These are phyloP conservation scores for Microcyclospora tardicrescens DNA, from an alignment of 2,329 filamentous ascomycete species.

Conservation along the genomic window DNA sequence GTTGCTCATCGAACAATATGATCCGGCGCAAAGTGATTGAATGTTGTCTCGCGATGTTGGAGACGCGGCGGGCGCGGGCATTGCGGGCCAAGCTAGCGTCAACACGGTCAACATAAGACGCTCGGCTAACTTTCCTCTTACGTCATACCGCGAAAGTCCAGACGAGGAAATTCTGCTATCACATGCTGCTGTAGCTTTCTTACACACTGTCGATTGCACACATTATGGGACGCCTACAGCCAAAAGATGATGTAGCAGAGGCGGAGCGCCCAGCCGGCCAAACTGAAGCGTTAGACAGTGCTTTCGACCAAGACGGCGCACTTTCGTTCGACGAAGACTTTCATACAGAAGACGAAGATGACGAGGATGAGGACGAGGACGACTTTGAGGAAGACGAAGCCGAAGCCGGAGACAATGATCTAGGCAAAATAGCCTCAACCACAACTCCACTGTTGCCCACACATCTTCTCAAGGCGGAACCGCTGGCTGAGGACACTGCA, in stretches of 20 bases:
- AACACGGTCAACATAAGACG: not conserved
- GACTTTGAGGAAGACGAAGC: not conserved
- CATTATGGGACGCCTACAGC: not conserved
- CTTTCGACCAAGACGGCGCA: not conserved
- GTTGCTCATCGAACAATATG: not conserved
- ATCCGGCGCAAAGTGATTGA: not conserved
- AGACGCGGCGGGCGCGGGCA: not conserved
- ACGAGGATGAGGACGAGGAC: slow-evolving; percentile 1
- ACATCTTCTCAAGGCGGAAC: slow-evolving; percentile 4
- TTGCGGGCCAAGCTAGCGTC: not conserved
- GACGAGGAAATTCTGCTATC: too few species aligned
- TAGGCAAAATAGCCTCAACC: not conserved
- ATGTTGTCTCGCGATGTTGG: not conserved
- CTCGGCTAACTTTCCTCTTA: not conserved
- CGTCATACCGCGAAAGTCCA: not conserved
- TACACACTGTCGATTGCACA: not conserved
- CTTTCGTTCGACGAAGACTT: slow-evolving; percentile 1
- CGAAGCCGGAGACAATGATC: not conserved
- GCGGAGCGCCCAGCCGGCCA: not conserved
- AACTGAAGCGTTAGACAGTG: not conserved
- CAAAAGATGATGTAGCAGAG: not conserved
- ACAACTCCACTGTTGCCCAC: slow-evolving; percentile 3
- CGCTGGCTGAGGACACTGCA: not conserved
- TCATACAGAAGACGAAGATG: slow-evolving; percentile 3
- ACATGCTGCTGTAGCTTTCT: too few species aligned